Evolutionary conservation across 371 early-diverging fungal genomes (phyloP), one percentile per base, ranked within the genome.

Genomic region (Mucor mucedo): DNA sequence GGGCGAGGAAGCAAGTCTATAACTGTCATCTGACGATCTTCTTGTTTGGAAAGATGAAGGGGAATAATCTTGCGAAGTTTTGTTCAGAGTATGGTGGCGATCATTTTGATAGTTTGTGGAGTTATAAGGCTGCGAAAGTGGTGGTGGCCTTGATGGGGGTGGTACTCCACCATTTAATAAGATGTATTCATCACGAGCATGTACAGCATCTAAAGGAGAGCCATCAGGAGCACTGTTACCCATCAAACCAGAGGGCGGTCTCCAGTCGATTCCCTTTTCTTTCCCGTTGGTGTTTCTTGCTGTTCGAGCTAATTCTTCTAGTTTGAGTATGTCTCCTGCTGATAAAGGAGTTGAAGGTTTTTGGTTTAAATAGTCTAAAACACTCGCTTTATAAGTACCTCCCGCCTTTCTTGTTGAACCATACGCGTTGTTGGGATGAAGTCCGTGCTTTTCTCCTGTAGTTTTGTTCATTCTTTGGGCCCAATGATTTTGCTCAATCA

Each of bases 201-300:
- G 71, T 2, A 74, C 56, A 5, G 67, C 66, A 59, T 72, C 59
- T 16, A 58, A 33, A 10, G 69, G 70, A 8, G 62, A 32, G 1
- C 60, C 58, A 44, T 65, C 63, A 10, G 60, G 55, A 0, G 66
- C 53, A 14, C 42, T 58, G 21, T 69, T 66, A 3, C 67, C 69
- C 29, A 76, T 48, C 9, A 82, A 67, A 8, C 76, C 79, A 8
- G 82, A 77, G 21, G 82, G 82, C 2, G 82, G 82, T 27, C 79
- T 73, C 79, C 79, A 82, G 35, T 73, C 81, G 0, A 65, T 58
- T 4, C 62, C 62, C 44, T 63, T 71, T 8, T 69, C 76, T 44
- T 70, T 66, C 13, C 65, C 70, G 6, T 52, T 52, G 27, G 65
- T 67, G 13, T 77, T 59, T 39, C 71, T 69, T 10, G 77, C 72